Evolutionary conservation across 345 rosid genomes (phyloP), one percentile per base, ranked within the genome.

Genomic region (Moricandia arvensis): DNA sequence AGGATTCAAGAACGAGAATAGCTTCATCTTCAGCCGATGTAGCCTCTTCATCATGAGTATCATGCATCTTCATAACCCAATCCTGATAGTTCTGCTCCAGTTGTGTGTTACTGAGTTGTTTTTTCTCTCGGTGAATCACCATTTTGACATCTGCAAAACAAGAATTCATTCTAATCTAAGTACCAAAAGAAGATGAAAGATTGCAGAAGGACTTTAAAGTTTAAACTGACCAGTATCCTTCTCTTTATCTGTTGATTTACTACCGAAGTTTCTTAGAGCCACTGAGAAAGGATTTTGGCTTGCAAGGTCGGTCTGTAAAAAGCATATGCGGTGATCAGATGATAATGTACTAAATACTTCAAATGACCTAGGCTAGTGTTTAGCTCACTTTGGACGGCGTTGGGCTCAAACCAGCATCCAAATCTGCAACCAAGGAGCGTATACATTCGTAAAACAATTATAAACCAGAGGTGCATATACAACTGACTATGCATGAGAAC

Each of bases 351-450:
- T 65, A 33, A 11, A n/a, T 43, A 70, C 2, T 7, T 54, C 7
- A 49, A 6, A 26, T 17, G 59, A 9, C 34, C 41, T 59, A 59
- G 6, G 30, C 35, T 27, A 8, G 34, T 30, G 74, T 9, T 31
- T 63, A 51, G 34, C 75, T 74, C 81, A 86, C 94, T 86, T 91
- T 91, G 33, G 88, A 83, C 47, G 87, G 85, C 13, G 89, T 87
- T 24, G 95, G 95, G 79, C 73, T 85, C 65, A 89, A 91, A 30
- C 95, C 97, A 31, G 88, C 93, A 86, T 91, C 97, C 66, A 87
- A 82, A 15, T 91, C 95, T 89, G 87, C 81, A 78, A 77, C 54
- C 59, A 74, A 66, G 0, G 73, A 58, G 57, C 35, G 55, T 49
- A 8, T 10, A 33, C 63, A 59, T 49, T 24, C 13, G 33, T 18